phyloP scores from a whole-genome alignment of 2,329 filamentous ascomycete species.

The Penicillium occitanis region DNA sequence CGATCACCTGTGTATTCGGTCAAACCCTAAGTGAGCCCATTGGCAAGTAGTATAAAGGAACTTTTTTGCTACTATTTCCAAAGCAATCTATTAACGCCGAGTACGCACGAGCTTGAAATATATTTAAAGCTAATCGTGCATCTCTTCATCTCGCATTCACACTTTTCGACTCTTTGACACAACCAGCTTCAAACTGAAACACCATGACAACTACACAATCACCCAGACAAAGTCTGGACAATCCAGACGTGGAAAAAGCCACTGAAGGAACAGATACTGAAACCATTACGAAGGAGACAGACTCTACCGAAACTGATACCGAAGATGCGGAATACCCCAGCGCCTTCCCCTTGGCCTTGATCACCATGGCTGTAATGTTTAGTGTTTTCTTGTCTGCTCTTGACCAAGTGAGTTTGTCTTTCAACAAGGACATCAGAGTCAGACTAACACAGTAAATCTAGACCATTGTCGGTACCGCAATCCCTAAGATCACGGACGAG shows the following conservation, averaged over 20 bases:
- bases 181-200: neutral
- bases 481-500: constrained; percentile 20
- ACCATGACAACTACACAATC: neutral
- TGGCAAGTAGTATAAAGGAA: neutral
- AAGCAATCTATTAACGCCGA: neutral
- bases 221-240: neutral
- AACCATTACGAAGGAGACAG: neutral
- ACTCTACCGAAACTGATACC: neutral
- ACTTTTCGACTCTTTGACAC: neutral
- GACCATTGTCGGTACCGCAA: constrained; percentile 17
- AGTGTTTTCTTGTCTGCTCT: constrained; percentile 14
- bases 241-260: neutral
- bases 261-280: neutral
- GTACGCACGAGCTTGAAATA: neutral
- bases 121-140: neutral
- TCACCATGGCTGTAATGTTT: constrained; percentile 10
- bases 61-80: neutral
- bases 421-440: neutral
- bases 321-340: neutral
- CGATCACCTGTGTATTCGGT: neutral
- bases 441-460: neutral
- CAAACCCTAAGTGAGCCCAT: neutral
- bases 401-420: constrained; percentile 10
- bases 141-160: neutral
- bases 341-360: constrained; percentile 2